A percentile compares a stretch with the other conserved stretches of the same genome.
Evolutionary conservation across 495 filamentous ascomycete species (phyloP).

Genomic region (Penicillium roqueforti): DNA sequence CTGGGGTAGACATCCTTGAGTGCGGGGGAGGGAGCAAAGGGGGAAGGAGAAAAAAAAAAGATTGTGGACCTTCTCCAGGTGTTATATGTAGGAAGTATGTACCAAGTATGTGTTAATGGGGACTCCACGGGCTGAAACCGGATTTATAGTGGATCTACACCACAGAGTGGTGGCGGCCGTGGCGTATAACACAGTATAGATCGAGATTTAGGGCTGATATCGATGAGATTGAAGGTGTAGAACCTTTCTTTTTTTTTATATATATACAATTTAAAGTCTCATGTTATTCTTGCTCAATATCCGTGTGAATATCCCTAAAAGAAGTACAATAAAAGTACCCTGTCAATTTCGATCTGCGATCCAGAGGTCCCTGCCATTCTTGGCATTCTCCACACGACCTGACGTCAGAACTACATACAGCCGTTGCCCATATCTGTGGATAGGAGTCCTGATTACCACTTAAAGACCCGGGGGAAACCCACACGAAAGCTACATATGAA

Average conservation of each 20-base stretch:
- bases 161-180: not conserved
- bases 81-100: not conserved
- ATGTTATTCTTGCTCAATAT: not conserved
- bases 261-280: no score
- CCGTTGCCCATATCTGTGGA: no score
- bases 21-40: not conserved
- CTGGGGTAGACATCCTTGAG: conserved; percentile 4
- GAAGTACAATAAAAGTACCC: no score
- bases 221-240: no score
- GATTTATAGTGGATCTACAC: conserved; percentile 11
- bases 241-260: no score
- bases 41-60: not conserved
- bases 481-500: not conserved
- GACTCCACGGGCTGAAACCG: conserved; percentile 1
- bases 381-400: no score
- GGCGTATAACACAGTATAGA: not conserved
- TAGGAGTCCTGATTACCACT: not conserved
- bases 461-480: not conserved
- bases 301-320: no score
- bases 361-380: no score
- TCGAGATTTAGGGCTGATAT: not conserved
- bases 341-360: not conserved
- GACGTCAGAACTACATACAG: not conserved
- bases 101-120: not conserved
- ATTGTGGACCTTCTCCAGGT: conserved; percentile 3